Conservation (phyloP, 192 early-diverging fungal genomes). For the Coemansia biformis region DNA sequence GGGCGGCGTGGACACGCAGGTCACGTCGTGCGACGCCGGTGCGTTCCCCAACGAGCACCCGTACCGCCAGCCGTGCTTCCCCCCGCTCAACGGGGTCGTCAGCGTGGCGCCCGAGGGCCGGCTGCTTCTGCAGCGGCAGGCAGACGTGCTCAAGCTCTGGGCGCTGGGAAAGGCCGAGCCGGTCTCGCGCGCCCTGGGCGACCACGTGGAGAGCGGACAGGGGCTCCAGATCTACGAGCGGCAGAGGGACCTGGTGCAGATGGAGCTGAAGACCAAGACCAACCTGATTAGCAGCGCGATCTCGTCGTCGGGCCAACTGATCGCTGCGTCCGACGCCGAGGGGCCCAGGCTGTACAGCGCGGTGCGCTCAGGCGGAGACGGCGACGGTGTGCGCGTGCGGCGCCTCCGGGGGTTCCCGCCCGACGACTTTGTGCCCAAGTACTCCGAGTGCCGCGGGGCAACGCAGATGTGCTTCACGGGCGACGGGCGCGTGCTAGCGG, state of each 20-base stretch:
- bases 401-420: constrained; percentile 43
- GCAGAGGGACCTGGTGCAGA: constrained; percentile 65
- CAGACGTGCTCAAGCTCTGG: constrained; percentile 75
- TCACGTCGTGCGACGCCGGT: constrained; percentile 56
- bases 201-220: constrained; percentile 43
- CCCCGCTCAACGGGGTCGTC: constrained; percentile 54
- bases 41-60: constrained; percentile 60
- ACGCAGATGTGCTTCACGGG: constrained; percentile 71
- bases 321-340: constrained; percentile 77
- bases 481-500: constrained; percentile 66
- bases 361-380: constrained; percentile 10
- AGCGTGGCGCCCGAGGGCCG: constrained; percentile 59
- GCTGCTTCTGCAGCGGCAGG: constrained; percentile 59
- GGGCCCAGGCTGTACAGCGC: constrained; percentile 62
- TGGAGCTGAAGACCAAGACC: constrained; percentile 68
- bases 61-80: constrained; percentile 59
- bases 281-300: constrained; percentile 69
- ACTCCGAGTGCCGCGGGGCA: constrained; percentile 54
- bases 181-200: constrained; percentile 12
- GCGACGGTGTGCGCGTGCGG: constrained; percentile 19
- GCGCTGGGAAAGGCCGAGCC: constrained; percentile 63
- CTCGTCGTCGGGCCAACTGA: constrained; percentile 75
- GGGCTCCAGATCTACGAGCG: constrained; percentile 53
- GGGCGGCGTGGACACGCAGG: constrained; percentile 77
- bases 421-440: constrained; percentile 39